Conservation (phyloP, 2,329 filamentous ascomycete genomes). For the Leptographium galeiforme region DNA sequence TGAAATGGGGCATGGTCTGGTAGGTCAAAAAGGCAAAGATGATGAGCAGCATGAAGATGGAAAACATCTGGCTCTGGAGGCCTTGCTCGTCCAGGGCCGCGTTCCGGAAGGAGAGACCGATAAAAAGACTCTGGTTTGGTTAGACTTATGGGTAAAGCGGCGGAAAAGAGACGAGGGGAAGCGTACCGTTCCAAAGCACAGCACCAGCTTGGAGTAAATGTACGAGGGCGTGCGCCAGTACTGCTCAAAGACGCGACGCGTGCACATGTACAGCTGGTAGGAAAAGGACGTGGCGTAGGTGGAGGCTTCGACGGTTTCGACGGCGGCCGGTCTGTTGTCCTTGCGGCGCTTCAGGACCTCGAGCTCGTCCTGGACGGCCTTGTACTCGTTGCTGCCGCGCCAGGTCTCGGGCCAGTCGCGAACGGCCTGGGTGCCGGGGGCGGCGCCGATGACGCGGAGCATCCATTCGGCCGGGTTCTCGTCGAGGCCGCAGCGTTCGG, state of each 20-base stretch:
- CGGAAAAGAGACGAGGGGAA: not conserved
- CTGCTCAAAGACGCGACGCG: conserved; percentile 56
- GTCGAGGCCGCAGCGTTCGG: conserved; percentile 46
- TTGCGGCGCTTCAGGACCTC: conserved; percentile 12
- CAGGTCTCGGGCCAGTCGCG: conserved; percentile 44
- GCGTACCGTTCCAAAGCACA: conserved; percentile 24
- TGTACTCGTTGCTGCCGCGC: conserved; percentile 36
- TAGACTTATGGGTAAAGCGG: not conserved
- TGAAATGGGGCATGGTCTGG: conserved; percentile 54
- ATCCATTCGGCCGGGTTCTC: conserved; percentile 80
- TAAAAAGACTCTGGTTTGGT: conserved; percentile 36
- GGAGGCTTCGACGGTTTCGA: conserved; percentile 17
- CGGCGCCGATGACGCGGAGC: conserved; percentile 48
- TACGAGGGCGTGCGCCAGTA: conserved; percentile 68
- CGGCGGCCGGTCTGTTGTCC: conserved; percentile 7
- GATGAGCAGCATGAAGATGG: conserved; percentile 40
- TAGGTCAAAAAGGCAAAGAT: conserved; percentile 49
- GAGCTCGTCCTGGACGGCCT: conserved; percentile 57
- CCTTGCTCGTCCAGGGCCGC: conserved; percentile 44
- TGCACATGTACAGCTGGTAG: conserved; percentile 46
- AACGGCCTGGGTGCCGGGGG: conserved; percentile 47
- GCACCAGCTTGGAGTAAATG: conserved; percentile 55
- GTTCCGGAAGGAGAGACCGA: conserved; percentile 51
- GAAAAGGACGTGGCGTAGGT: conserved; percentile 59
- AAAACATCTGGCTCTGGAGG: conserved; percentile 52